Conservation (phyloP, 805 yeast species). For the Saccharomycopsis synnaedendra region DNA sequence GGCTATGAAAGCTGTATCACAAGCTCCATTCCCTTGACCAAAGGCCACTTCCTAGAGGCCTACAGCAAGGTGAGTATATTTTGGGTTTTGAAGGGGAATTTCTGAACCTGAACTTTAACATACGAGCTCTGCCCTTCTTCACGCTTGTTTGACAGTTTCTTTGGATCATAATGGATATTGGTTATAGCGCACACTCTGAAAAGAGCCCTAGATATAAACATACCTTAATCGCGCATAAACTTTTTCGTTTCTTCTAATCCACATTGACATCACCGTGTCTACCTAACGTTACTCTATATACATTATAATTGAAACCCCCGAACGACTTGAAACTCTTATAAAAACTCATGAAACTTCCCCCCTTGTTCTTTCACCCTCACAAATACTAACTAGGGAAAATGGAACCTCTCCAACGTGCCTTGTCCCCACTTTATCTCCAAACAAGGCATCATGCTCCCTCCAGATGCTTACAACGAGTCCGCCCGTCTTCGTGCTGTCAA, state of each 20-base stretch:
- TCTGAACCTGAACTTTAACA: background rate
- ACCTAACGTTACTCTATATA: background rate
- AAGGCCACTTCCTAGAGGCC: constrained; percentile 42
- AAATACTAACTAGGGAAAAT: constrained; percentile 27
- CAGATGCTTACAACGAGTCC: constrained; percentile 42
- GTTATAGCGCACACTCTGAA: too few relatives aligned
- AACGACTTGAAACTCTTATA: background rate
- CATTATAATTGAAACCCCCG: background rate
- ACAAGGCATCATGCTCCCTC: constrained; percentile 44
- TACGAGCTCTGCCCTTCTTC: too few relatives aligned
- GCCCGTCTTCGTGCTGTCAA: constrained; percentile 33
- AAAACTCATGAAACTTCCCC: background rate
- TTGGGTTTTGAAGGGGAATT: background rate
- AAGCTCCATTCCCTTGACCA: constrained; percentile 29
- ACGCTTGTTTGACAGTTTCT: too few relatives aligned
- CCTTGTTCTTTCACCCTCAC: background rate
- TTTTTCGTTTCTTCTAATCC: too few relatives aligned
- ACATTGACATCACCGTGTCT: background rate
- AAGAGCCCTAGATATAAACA: too few relatives aligned
- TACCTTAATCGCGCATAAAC: too few relatives aligned
- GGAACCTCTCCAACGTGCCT: constrained; percentile 42
- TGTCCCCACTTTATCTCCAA: constrained; percentile 41
- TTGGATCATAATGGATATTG: too few relatives aligned
- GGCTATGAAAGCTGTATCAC: constrained; percentile 5
- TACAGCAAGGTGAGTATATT: constrained; percentile 28